These are phyloP conservation scores for Microdochium trichocladiopsis DNA, from an alignment of 2,329 filamentous ascomycete species.

Conservation along the genomic window DNA sequence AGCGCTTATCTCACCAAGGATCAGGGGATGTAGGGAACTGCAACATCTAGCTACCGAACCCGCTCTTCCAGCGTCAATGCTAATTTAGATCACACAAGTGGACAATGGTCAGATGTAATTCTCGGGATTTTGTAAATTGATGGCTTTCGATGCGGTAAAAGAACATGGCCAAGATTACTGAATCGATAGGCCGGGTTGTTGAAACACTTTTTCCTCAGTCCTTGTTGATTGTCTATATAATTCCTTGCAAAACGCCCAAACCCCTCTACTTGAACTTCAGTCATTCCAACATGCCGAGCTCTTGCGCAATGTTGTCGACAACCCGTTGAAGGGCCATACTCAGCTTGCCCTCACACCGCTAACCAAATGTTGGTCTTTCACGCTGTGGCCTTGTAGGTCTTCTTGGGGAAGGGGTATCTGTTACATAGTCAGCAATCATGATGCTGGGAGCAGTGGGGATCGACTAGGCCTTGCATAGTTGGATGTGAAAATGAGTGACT, in stretches of 20 bases:
- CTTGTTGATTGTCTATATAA: neutral
- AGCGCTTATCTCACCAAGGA: too few species aligned
- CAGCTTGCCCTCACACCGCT: neutral
- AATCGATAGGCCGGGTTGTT: neutral
- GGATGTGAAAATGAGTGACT: slow-evolving; percentile 31
- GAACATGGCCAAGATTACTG: too few species aligned
- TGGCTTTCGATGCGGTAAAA: too few species aligned
- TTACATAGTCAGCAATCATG: slow-evolving; percentile 1
- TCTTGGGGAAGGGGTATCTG: slow-evolving; percentile 78
- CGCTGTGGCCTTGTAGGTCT: slow-evolving; percentile 54
- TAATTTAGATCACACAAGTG: too few species aligned
- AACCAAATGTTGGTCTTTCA: slow-evolving; percentile 5
- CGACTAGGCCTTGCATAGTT: neutral
- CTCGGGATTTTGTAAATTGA: too few species aligned
- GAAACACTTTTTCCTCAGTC: neutral
- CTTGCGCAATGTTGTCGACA: neutral
- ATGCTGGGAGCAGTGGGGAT: slow-evolving; percentile 3
- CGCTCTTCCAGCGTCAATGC: too few species aligned
- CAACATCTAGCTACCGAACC: too few species aligned
- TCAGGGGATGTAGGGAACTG: too few species aligned
- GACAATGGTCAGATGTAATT: too few species aligned
- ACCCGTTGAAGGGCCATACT: neutral
- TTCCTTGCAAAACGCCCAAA: slow-evolving; percentile 1
- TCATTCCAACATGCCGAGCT: slow-evolving; percentile 13
- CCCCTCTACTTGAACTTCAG: slow-evolving; percentile 26